Conservation (phyloP, 352 stramenopile species). For the Globisporangium apiculatum region DNA sequence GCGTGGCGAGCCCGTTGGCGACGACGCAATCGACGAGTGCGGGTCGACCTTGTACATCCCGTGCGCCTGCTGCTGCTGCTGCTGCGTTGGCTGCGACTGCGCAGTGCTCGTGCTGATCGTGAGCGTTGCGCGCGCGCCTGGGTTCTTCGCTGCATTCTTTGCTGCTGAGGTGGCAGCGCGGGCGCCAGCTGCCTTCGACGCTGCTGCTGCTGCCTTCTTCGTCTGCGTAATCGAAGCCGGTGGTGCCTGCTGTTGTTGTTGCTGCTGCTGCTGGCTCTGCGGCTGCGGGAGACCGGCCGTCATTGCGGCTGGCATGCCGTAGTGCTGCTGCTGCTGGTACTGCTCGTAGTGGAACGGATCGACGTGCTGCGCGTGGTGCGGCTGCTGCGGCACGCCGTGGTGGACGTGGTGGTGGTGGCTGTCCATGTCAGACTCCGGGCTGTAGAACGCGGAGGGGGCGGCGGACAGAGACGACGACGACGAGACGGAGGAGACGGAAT, state of each 20-base stretch:
- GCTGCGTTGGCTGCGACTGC: not conserved
- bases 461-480: slow-evolving; percentile 5
- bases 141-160: slow-evolving; percentile 12
- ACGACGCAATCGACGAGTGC: slow-evolving; percentile 11
- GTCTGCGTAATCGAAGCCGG: not conserved
- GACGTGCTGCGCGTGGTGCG: slow-evolving; percentile 18
- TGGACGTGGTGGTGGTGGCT: slow-evolving; percentile 9
- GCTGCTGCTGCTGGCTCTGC: not conserved
- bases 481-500: not conserved
- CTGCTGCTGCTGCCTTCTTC: slow-evolving; percentile 20
- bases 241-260: not conserved
- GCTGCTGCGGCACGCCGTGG: slow-evolving; percentile 1
- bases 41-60: slow-evolving; percentile 8
- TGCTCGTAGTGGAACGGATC: slow-evolving; percentile 51
- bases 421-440: slow-evolving; percentile 4
- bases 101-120: slow-evolving; percentile 11
- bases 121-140: slow-evolving; percentile 6
- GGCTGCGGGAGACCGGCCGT: not conserved
- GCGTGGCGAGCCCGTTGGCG: slow-evolving; percentile 9
- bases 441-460: not conserved
- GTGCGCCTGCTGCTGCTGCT: not conserved
- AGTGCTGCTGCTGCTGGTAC: slow-evolving; percentile 56
- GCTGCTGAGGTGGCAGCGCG: slow-evolving; percentile 12
- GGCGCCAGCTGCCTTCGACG: slow-evolving; percentile 17
- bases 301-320: slow-evolving; percentile 14